Evolutionary conservation across 176 grass and related monocot species (phyloP).

Genomic region (Pontederia paniculata): DNA sequence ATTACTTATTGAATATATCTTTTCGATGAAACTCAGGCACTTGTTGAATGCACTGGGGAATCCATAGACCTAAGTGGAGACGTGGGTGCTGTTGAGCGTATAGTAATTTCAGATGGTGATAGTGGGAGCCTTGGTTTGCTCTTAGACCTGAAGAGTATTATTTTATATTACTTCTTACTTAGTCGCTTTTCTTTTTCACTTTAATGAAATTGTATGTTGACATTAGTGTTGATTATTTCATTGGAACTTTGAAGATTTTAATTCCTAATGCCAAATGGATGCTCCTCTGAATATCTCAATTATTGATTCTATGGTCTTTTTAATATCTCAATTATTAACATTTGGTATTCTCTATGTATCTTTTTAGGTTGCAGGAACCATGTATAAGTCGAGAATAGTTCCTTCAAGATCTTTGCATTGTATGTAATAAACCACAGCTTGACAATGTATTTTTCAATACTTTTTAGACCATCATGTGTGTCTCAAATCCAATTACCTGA

Average conservation of each 20-base stretch:
- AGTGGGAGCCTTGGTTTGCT: conserved; percentile 58
- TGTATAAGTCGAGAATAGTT: conserved; percentile 90
- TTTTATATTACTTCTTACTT: background rate
- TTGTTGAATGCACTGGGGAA: conserved; percentile 92
- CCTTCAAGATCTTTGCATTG: conserved; percentile 92
- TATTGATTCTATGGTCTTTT: too few relatives aligned
- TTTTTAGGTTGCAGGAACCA: conserved; percentile 54
- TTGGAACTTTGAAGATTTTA: too few relatives aligned
- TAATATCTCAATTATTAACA: too few relatives aligned
- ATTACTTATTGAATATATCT: background rate
- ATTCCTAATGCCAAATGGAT: too few relatives aligned
- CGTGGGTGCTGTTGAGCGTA: conserved; percentile 71
- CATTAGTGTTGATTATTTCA: too few relatives aligned
- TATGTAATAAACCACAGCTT: conserved; percentile 34
- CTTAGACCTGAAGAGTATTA: conserved; percentile 83
- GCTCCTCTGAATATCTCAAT: too few relatives aligned
- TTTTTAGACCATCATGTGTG: conserved; percentile 10
- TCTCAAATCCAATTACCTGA: conserved; percentile 1
- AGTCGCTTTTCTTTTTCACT: too few relatives aligned
- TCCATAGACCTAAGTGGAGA: conserved; percentile 96
- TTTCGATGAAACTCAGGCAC: conserved; percentile 43
- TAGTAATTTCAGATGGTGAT: conserved; percentile 68
- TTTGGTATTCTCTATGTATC: conserved; percentile 12
- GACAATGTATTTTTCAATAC: conserved; percentile 11
- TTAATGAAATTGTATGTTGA: background rate